Conservation (phyloP, 129 eudicot species). For the Pulicaria dysenterica region DNA sequence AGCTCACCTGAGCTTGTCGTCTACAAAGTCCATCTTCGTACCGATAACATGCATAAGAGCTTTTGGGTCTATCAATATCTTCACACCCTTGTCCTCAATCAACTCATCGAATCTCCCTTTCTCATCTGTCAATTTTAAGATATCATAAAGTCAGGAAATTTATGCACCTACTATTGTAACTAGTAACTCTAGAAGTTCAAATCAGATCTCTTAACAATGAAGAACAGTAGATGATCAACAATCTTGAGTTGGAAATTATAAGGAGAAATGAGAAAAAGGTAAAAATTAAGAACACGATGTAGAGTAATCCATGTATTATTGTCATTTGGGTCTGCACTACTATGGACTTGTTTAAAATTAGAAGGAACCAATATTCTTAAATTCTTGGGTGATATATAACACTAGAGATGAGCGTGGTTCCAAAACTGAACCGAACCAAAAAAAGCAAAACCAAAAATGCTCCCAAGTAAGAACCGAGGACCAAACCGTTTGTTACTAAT, state of each 20-base stretch:
- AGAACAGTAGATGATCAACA: neutral
- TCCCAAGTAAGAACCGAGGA: too few relatives aligned
- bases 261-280: neutral
- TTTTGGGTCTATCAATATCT: slow-evolving; percentile 80
- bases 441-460: too few relatives aligned
- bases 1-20: slow-evolving; percentile 73
- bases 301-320: neutral
- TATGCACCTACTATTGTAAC: neutral
- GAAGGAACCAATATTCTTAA: neutral
- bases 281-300: neutral
- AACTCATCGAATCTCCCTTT: slow-evolving; percentile 82
- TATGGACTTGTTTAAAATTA: too few relatives aligned
- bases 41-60: slow-evolving; percentile 92
- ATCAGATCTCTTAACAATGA: neutral
- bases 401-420: too few relatives aligned
- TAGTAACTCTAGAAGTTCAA: neutral
- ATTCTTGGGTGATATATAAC: neutral
- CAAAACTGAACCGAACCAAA: too few relatives aligned
- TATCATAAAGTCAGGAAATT: slow-evolving; percentile 17
- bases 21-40: slow-evolving; percentile 83
- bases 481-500: too few relatives aligned
- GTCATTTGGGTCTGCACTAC: neutral
- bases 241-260: neutral
- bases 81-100: slow-evolving; percentile 81
- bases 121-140: slow-evolving; percentile 48